Percentiles rank a stretch among this genome's conserved stretches.
Conservation (phyloP, 176 grass and related monocot species). For the Cymbopogon citratus region DNA sequence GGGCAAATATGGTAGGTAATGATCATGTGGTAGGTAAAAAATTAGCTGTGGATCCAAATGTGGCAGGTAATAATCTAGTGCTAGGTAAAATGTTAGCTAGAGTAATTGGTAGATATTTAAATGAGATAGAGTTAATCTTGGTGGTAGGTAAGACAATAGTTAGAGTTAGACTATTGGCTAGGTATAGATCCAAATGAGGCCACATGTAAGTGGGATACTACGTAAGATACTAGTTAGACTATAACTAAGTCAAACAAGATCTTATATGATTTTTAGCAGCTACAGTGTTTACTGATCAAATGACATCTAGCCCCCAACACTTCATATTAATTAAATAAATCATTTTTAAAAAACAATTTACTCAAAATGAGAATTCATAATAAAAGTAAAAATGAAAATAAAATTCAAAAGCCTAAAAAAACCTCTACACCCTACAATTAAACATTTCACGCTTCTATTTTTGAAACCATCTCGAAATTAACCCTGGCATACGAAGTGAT, state of each 20-base stretch:
- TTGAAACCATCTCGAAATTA: neutral
- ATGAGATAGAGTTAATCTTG: neutral
- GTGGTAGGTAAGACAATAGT: neutral
- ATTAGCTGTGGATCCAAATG: too few species aligned
- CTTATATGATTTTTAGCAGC: neutral
- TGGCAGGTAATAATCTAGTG: too few species aligned
- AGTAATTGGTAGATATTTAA: neutral
- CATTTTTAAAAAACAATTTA: neutral
- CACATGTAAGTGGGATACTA: too few species aligned
- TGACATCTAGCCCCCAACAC: neutral
- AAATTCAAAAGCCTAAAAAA: neutral
- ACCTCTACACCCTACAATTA: neutral
- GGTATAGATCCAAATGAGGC: neutral
- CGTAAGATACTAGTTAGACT: neutral
- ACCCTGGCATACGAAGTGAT: neutral
- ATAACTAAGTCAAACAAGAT: neutral
- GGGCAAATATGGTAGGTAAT: too few species aligned
- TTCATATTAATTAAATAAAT: neutral
- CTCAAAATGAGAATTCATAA: neutral
- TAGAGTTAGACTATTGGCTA: neutral
- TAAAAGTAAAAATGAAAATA: neutral
- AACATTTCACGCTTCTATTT: neutral
- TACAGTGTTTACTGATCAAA: too few species aligned
- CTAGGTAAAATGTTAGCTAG: neutral
- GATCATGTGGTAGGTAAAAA: too few species aligned